Evolutionary conservation across 2,329 filamentous ascomycete genomes (phyloP).

Genomic region (Trichophyton equinum): DNA sequence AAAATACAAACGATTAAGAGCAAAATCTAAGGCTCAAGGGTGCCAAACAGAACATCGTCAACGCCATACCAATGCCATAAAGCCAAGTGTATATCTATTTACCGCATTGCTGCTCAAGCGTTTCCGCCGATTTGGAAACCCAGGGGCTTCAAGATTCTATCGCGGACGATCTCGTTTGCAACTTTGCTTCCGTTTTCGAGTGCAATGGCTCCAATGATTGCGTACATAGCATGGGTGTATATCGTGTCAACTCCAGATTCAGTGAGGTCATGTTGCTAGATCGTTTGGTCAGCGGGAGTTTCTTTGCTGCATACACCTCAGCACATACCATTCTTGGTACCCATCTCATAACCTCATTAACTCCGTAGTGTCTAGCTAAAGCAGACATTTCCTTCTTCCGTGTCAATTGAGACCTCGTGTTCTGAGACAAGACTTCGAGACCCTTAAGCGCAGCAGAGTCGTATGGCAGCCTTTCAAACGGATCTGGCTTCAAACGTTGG

Average conservation of each 20-base stretch:
- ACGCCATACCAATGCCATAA: slow-evolving; percentile 14
- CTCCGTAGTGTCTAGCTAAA: slow-evolving; percentile 57
- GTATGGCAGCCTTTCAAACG: slow-evolving; percentile 52
- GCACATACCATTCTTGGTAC: slow-evolving; percentile 63
- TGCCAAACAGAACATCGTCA: slow-evolving; percentile 4
- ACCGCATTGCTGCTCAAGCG: slow-evolving; percentile 13
- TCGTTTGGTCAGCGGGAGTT: neutral
- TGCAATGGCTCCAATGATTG: slow-evolving; percentile 79
- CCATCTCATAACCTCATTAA: slow-evolving; percentile 73
- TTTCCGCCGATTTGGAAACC: slow-evolving; percentile 25
- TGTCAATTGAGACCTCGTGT: slow-evolving; percentile 49
- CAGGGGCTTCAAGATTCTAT: slow-evolving; percentile 54
- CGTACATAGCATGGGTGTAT: slow-evolving; percentile 64
- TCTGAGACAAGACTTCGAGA: slow-evolving; percentile 56
- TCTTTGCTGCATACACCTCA: neutral
- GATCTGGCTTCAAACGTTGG: slow-evolving; percentile 30
- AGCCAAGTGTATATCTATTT: slow-evolving; percentile 9
- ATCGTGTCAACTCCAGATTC: slow-evolving; percentile 64
- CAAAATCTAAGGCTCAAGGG: neutral
- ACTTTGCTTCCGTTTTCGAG: slow-evolving; percentile 72
- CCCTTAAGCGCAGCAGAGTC: slow-evolving; percentile 56
- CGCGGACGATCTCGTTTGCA: slow-evolving; percentile 60
- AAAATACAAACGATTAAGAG: slow-evolving; percentile 5
- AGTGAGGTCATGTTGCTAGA: slow-evolving; percentile 52
- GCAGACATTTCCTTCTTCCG: slow-evolving; percentile 52